phyloP scores from a whole-genome alignment of 495 filamentous ascomycete genomes.

The Coniosporium apollinis region DNA sequence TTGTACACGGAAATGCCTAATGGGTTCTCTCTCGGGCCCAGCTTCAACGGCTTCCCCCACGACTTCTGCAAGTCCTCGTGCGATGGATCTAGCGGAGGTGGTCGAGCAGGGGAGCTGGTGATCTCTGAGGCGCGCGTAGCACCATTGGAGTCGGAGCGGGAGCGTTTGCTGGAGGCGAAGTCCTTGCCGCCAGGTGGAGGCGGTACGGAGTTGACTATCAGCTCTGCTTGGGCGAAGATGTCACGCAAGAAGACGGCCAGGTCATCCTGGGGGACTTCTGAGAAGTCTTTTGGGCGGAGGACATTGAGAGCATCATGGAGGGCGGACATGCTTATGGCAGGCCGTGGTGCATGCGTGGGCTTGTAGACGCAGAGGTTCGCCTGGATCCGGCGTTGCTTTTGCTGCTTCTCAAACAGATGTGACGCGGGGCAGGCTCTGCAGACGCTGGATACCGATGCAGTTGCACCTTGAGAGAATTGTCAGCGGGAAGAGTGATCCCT shows the following conservation, averaged over 20 bases:
- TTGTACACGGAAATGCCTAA: constrained; percentile 66
- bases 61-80: constrained; percentile 45
- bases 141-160: constrained; percentile 22
- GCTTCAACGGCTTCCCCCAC: constrained; percentile 74
- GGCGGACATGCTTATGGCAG: constrained; percentile 14
- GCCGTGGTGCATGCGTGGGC: too few relatives aligned
- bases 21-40: constrained; percentile 55
- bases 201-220: constrained; percentile 63
- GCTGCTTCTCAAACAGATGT: too few relatives aligned
- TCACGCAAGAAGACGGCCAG: constrained; percentile 38
- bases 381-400: too few relatives aligned
- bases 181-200: constrained; percentile 29
- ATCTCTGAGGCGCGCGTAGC: constrained; percentile 32
- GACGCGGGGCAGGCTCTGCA: too few relatives aligned
- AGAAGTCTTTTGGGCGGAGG: constrained; percentile 56
- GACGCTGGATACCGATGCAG: too few relatives aligned
- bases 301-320: constrained; percentile 59
- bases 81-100: constrained; percentile 30
- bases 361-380: too few relatives aligned
- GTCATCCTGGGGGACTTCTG: constrained; percentile 36
- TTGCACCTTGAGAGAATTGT: too few relatives aligned
- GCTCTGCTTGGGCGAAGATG: constrained; percentile 45
- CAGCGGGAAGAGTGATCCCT: too few relatives aligned
- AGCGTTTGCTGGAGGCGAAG: constrained; percentile 18
- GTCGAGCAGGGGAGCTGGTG: constrained; percentile 33